These are phyloP conservation scores for Pseudoperonospora humuli DNA, from an alignment of 352 stramenopile species.

Conservation along the genomic window DNA sequence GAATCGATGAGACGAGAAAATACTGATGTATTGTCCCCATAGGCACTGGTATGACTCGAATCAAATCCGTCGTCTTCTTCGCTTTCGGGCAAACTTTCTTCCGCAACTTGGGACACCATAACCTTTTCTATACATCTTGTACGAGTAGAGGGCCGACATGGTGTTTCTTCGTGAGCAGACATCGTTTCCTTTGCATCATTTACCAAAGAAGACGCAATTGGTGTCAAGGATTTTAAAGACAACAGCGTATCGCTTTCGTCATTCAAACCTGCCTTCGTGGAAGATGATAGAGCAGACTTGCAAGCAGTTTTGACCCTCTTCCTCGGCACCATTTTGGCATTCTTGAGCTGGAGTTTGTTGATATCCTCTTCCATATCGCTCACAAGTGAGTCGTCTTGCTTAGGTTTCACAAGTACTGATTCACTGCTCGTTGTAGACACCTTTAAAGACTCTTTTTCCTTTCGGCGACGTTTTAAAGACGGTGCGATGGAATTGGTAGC, in stretches of 20 bases:
- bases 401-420: constrained; percentile 3
- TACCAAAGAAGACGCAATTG: constrained; percentile 13
- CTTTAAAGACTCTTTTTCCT: constrained; percentile 7
- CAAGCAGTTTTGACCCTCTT: neutral
- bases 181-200: constrained; percentile 19
- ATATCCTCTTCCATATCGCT: neutral
- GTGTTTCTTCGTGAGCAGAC: constrained; percentile 10
- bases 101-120: neutral
- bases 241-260: neutral
- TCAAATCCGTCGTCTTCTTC: constrained; percentile 13
- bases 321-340: neutral
- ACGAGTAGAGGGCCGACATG: neutral
- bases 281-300: neutral
- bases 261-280: neutral
- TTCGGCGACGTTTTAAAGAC: constrained; percentile 9
- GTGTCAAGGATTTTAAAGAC: constrained; percentile 6
- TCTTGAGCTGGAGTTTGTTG: constrained; percentile 1
- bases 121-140: neutral
- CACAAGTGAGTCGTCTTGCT: neutral
- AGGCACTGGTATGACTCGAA: neutral
- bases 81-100: constrained; percentile 20
- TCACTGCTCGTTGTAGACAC: neutral
- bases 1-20: constrained; percentile 73
- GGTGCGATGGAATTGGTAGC: neutral
- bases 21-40: constrained; percentile 21